Evolutionary conservation across 306 rosid species (phyloP), one percentile per base, ranked within the genome.

Genomic region (Cucurbita maxima): DNA sequence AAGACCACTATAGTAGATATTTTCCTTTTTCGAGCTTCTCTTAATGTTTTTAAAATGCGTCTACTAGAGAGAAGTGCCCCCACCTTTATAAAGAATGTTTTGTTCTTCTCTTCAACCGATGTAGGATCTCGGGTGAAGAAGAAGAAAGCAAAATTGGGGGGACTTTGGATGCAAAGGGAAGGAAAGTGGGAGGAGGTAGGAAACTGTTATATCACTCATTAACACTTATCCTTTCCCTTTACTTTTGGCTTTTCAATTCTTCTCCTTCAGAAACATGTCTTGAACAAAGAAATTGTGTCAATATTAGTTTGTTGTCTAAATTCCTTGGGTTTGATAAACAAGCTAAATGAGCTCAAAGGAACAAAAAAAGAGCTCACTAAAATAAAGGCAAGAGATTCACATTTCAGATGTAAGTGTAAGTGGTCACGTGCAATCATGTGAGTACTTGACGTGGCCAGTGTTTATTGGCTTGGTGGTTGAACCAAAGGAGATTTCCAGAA

Each of bases 151-250:
- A 15, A 58, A 45, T 30, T 71, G 3, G 0, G 4, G 71, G 83
- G 77, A 74, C 79, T 83, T 83, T 84, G 62, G 81, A 71, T 80
- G 87, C 63, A 76, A 84, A 87, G 84, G 77, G 67, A 86, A 86
- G 84, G 78, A 80, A 80, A 81, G 87, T 72, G 66, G 71, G 79
- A 68, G 84, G 81, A 79, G 77, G 67, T 75, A 76, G 78, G 75
- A 69, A 75, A 62, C 73, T 72, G 81, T 77, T 66, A 72, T 43
- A 70, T 51, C 76, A 40, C 83, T 70, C 74, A 44, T 80, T 76
- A 45, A 72, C 64, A 45, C 56, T 59, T n/a, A n/a, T 70, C 58
- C 25, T 70, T 20, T 50, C 41, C 37, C 50, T 38, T 71, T 59
- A 11, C 60, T 71, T 38, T 72, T 54, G 18, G 45, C 25, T 78